Evolutionary conservation across 257 asterid species (phyloP).

Genomic region (Lycium ferocissimum): DNA sequence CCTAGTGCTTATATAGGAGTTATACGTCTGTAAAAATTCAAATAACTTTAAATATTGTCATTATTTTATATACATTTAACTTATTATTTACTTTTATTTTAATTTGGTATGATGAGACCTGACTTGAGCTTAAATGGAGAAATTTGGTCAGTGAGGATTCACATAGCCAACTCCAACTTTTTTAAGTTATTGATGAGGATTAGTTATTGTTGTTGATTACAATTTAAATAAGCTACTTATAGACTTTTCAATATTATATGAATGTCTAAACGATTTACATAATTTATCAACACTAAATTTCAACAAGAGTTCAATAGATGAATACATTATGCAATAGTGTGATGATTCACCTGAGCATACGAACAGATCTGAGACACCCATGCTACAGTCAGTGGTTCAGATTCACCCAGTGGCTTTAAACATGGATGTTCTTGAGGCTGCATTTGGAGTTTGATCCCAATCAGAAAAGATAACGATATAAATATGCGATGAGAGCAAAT

Average conservation of each 20-base stretch:
- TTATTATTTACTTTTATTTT: neutral
- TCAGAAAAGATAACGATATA: neutral
- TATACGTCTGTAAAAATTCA: neutral
- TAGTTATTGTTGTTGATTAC: neutral
- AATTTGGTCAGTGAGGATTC: neutral
- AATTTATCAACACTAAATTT: neutral
- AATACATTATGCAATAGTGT: conserved; percentile 9
- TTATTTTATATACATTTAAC: neutral
- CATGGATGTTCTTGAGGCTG: conserved; percentile 27
- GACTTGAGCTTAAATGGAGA: neutral
- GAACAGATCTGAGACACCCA: conserved; percentile 12
- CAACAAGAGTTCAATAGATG: conserved; percentile 2
- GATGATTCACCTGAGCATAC: conserved; percentile 28
- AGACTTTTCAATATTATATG: neutral
- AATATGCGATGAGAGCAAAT: neutral
- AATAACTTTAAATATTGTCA: neutral
- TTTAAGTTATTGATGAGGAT: neutral
- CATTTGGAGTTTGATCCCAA: conserved; percentile 21
- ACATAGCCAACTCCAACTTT: neutral
- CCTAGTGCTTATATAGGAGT: neutral
- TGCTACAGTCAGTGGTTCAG: conserved; percentile 4
- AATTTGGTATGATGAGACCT: neutral
- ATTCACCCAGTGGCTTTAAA: conserved; percentile 5
- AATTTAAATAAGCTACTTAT: neutral
- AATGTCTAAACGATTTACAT: neutral